phyloP scores from a whole-genome alignment of 2,329 filamentous ascomycete genomes.

The Xylariaceae sp. region DNA sequence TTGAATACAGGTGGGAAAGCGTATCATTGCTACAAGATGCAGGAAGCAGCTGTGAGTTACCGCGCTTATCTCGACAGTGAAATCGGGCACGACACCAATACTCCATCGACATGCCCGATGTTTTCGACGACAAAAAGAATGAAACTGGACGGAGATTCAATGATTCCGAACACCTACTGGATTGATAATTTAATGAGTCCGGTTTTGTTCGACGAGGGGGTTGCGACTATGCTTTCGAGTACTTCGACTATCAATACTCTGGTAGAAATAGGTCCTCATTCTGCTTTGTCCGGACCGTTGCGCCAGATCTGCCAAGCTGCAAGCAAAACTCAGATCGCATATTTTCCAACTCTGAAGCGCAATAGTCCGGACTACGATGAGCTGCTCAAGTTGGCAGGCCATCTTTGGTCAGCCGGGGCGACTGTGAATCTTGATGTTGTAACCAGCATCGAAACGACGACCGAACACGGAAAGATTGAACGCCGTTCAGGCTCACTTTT shows the following conservation, averaged over 20 bases:
- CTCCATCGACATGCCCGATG: neutral
- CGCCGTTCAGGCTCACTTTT: neutral
- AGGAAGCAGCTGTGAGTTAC: neutral
- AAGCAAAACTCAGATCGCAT: neutral
- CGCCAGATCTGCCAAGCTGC: neutral
- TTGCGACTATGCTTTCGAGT: neutral
- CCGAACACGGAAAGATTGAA: neutral
- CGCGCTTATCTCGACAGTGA: neutral
- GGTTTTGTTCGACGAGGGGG: neutral
- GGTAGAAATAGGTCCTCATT: conserved; percentile 1
- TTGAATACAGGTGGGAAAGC: conserved; percentile 11
- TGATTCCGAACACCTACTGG: neutral
- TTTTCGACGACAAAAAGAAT: neutral
- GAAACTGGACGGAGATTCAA: neutral
- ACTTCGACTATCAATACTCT: neutral
- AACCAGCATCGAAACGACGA: neutral
- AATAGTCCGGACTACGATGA: neutral
- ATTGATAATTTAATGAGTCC: neutral
- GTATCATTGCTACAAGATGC: conserved; percentile 16
- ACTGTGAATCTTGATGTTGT: neutral
- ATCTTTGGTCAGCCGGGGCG: neutral
- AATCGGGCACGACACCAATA: too few species aligned
- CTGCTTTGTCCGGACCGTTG: neutral
- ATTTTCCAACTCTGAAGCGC: conserved; percentile 1
- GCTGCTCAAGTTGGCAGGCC: conserved; percentile 1